Evolutionary conservation across 352 stramenopile genomes (phyloP).

Genomic region (Stramenopiles sp.): DNA sequence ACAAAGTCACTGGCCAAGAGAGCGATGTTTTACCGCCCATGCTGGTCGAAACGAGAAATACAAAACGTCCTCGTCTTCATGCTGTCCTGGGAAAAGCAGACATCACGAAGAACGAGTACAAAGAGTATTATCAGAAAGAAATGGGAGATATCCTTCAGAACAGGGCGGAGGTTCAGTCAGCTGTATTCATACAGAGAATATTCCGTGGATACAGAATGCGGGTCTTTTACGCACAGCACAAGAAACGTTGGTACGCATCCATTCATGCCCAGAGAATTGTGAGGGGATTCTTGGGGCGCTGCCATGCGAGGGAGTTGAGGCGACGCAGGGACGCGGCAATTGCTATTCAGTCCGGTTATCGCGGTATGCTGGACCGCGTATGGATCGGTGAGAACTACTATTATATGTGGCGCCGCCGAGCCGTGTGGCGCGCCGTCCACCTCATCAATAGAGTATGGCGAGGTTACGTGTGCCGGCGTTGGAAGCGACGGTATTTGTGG

Average conservation of each 20-base stretch:
- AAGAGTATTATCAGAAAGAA: slow-evolving; percentile 5
- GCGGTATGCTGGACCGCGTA: not conserved
- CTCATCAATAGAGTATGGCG: slow-evolving; percentile 22
- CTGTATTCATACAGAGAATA: not conserved
- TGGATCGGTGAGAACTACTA: not conserved
- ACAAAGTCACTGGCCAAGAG: not conserved
- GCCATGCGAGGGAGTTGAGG: not conserved
- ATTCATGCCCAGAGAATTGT: not conserved
- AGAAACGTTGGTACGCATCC: not conserved
- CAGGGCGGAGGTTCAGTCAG: not conserved
- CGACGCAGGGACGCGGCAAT: not conserved
- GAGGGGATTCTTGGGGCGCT: not conserved
- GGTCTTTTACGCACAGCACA: not conserved
- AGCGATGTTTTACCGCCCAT: not conserved
- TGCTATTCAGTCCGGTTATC: not conserved
- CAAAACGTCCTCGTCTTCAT: not conserved
- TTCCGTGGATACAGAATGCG: not conserved
- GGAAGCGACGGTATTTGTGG: slow-evolving; percentile 19
- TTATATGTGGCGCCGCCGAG: not conserved
- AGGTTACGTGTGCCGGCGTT: slow-evolving; percentile 24
- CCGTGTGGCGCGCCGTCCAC: not conserved
- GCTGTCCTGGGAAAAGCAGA: not conserved
- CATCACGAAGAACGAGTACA: not conserved
- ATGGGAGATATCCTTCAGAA: not conserved
- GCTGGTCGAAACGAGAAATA: not conserved